Evolutionary conservation across 495 filamentous ascomycete genomes (phyloP).

Genomic region (Penicillium subrubescens): DNA sequence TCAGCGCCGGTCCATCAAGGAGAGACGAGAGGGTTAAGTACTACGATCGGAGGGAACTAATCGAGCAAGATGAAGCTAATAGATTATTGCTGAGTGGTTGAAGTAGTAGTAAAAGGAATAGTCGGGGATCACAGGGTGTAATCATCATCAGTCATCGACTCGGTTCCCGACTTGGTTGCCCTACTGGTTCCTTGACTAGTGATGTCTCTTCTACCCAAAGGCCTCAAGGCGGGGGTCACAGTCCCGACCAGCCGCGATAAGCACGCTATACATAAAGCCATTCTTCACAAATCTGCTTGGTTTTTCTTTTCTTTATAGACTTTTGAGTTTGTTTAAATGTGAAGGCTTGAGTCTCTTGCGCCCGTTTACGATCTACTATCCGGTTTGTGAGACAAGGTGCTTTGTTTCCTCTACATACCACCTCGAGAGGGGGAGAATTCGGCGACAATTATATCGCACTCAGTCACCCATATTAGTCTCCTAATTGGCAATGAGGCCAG

Average conservation of each 20-base stretch:
- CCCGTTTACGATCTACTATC: not conserved
- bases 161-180: constrained; percentile 1
- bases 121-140: constrained; percentile 5
- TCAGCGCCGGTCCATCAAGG: constrained; percentile 26
- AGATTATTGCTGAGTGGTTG: not conserved
- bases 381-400: not conserved
- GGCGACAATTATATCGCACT: not conserved
- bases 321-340: not conserved
- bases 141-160: constrained; percentile 7
- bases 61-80: not conserved
- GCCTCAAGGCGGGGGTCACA: constrained; percentile 7
- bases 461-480: not conserved
- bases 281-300: not conserved
- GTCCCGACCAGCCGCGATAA: constrained; percentile 23
- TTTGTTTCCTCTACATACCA: not conserved
- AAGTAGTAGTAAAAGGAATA: constrained; percentile 11
- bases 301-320: not conserved
- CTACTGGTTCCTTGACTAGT: not conserved
- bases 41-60: not conserved
- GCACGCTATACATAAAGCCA: constrained; percentile 7
- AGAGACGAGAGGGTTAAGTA: constrained; percentile 1
- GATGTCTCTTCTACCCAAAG: constrained; percentile 2
- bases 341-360: not conserved
- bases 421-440: not conserved
- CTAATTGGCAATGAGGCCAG: not conserved